Evolutionary conservation across 2,329 filamentous ascomycete species (phyloP).

Genomic region (Monilinia fructicola): DNA sequence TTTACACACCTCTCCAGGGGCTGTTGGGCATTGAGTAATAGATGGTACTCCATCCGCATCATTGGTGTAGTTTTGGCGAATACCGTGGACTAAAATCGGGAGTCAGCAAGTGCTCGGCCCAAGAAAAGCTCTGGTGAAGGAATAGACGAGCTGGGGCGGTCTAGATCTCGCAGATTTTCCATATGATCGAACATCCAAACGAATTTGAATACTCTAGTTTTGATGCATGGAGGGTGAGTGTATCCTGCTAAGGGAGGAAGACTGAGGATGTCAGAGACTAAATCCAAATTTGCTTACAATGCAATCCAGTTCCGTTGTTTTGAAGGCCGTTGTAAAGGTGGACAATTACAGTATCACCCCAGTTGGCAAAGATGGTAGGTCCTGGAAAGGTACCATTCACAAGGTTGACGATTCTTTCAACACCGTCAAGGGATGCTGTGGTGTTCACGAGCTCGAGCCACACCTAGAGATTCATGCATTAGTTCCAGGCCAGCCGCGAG

Average conservation of each 20-base stretch:
- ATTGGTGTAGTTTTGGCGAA: conserved; percentile 45
- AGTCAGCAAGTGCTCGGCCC: background rate
- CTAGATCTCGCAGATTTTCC: background rate
- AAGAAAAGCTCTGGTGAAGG: no score
- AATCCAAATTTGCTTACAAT: conserved; percentile 37
- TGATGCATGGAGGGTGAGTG: background rate
- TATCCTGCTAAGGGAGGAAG: background rate
- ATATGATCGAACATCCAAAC: background rate
- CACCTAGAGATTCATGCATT: conserved; percentile 20
- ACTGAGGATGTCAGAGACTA: background rate
- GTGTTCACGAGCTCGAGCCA: conserved; percentile 24
- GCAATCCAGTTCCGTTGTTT: conserved; percentile 43
- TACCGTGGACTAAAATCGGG: conserved; percentile 44
- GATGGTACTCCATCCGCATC: conserved; percentile 46
- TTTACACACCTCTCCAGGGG: conserved; percentile 34
- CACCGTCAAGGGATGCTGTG: conserved; percentile 36
- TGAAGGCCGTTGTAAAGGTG: conserved; percentile 38
- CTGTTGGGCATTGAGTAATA: conserved; percentile 63
- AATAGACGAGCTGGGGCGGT: background rate
- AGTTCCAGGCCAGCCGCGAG: background rate
- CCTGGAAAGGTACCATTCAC: conserved; percentile 40
- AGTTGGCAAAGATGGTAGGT: conserved; percentile 38
- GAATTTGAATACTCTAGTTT: background rate
- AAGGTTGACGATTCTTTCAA: conserved; percentile 31
- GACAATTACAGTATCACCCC: conserved; percentile 43